Percentiles rank a stretch among this genome's conserved stretches.
phyloP scores from a whole-genome alignment of 1,284 basidiomycete genomes.

The Anthracocystis setariae region DNA sequence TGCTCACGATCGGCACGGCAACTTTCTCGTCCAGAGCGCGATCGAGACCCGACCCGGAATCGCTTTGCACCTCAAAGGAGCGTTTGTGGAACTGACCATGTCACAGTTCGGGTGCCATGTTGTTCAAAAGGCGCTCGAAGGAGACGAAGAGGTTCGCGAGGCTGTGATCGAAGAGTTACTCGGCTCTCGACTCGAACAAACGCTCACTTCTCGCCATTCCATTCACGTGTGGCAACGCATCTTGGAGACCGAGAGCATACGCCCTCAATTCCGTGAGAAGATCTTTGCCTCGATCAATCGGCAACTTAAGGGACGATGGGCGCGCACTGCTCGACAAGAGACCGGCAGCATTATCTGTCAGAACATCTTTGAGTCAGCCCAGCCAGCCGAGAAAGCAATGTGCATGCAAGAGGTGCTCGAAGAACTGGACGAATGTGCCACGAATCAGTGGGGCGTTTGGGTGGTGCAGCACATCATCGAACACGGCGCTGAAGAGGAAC shows the following conservation, averaged over 20 bases:
- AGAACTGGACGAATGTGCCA: slow-evolving; percentile 49
- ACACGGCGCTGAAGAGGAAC: slow-evolving; percentile 51
- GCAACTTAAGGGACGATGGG: slow-evolving; percentile 56
- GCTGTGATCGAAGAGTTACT: slow-evolving; percentile 58
- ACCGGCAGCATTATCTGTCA: slow-evolving; percentile 63
- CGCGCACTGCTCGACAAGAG: slow-evolving; percentile 54
- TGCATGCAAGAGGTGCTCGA: slow-evolving; percentile 61
- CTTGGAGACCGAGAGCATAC: slow-evolving; percentile 52
- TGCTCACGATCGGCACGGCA: slow-evolving; percentile 57
- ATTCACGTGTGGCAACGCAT: slow-evolving; percentile 63
- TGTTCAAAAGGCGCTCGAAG: slow-evolving; percentile 56
- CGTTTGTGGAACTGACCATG: slow-evolving; percentile 52
- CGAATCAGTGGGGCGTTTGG: slow-evolving; percentile 67
- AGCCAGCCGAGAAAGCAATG: slow-evolving; percentile 43
- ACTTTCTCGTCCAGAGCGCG: slow-evolving; percentile 61
- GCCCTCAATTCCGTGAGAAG: slow-evolving; percentile 27
- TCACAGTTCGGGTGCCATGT: slow-evolving; percentile 63
- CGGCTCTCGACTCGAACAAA: slow-evolving; percentile 40
- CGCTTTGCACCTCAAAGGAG: slow-evolving; percentile 43
- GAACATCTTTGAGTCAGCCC: slow-evolving; percentile 59
- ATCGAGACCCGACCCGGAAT: slow-evolving; percentile 35
- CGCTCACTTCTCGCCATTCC: slow-evolving; percentile 56
- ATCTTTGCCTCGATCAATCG: slow-evolving; percentile 56
- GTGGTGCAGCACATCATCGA: slow-evolving; percentile 65
- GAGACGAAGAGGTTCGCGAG: slow-evolving; percentile 29